phyloP scores from a whole-genome alignment of 495 filamentous ascomycete species.

The Wilcoxina mikolae region DNA sequence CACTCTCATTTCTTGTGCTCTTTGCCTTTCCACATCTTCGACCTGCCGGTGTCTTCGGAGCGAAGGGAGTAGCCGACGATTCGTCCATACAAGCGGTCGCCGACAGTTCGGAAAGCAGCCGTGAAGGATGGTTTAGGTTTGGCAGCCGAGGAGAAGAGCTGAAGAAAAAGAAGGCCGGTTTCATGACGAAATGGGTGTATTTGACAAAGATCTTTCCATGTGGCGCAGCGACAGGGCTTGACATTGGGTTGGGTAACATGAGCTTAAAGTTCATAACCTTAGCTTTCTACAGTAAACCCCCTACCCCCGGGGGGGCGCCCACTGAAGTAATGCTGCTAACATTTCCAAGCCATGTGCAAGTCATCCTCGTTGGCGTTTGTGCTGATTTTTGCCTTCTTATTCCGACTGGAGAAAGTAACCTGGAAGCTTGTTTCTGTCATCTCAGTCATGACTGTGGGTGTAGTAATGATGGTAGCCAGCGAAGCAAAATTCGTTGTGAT shows the following conservation, averaged over 20 bases:
- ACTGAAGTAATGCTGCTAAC: conserved; percentile 14
- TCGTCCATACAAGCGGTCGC: neutral
- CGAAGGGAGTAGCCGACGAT: neutral
- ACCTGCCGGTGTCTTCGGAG: conserved; percentile 35
- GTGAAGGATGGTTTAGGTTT: conserved; percentile 5
- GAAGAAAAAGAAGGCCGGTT: conserved; percentile 40
- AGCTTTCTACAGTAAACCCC: conserved; percentile 70
- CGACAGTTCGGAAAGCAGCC: neutral
- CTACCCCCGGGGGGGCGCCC: conserved; percentile 4
- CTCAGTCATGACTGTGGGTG: conserved; percentile 79
- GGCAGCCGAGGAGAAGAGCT: conserved; percentile 34
- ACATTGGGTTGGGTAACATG: conserved; percentile 94
- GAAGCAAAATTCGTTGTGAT: conserved; percentile 70
- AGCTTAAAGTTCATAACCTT: conserved; percentile 89
- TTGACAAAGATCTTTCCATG: conserved; percentile 85
- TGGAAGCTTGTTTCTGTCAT: conserved; percentile 77
- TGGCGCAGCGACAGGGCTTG: conserved; percentile 81
- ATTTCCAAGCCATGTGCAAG: conserved; percentile 83
- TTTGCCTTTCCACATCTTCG: conserved; percentile 73
- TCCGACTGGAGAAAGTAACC: conserved; percentile 78
- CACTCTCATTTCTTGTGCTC: conserved; percentile 61
- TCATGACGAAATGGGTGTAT: conserved; percentile 90
- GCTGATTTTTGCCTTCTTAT: conserved; percentile 86
- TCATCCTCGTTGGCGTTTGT: conserved; percentile 92
- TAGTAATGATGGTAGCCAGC: conserved; percentile 97